These are phyloP conservation scores for Cercophora scortea DNA, from an alignment of 495 filamentous ascomycete species.

Conservation along the genomic window DNA sequence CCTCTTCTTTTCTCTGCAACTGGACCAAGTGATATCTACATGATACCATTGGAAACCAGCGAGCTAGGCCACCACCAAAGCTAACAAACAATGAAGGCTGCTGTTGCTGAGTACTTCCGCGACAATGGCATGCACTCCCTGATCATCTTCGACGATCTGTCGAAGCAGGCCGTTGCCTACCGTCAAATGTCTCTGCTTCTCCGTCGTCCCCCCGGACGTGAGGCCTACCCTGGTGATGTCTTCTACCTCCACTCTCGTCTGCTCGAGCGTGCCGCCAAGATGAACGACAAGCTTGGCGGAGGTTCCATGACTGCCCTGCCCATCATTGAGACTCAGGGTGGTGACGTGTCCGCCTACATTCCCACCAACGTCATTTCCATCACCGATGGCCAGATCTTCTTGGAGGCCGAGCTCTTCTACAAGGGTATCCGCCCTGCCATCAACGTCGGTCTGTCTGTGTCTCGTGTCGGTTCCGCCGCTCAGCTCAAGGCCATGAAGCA, in stretches of 20 bases:
- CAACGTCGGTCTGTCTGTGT: conserved; percentile 99
- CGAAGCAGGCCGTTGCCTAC: conserved; percentile 99
- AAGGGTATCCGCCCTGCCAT: conserved; percentile 99
- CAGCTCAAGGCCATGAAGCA: conserved; percentile 99
- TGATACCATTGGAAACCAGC: no score
- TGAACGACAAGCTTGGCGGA: conserved; percentile 92
- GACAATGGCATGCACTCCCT: conserved; percentile 90
- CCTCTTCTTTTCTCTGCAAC: no score
- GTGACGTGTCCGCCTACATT: conserved; percentile 99
- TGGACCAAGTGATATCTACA: no score
- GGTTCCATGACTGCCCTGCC: conserved; percentile 96
- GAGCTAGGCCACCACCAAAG: no score
- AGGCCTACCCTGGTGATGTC: conserved; percentile 99
- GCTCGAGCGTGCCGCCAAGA: conserved; percentile 98
- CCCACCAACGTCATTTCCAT: conserved; percentile 99
- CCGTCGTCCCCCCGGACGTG: conserved; percentile 98
- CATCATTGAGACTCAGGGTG: conserved; percentile 99
- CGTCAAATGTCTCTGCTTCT: conserved; percentile 99
- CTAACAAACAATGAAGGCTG: conserved; percentile 51
- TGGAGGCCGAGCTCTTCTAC: conserved; percentile 99
- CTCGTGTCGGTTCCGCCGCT: conserved; percentile 98
- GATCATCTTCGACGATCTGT: conserved; percentile 92
- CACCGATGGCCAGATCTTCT: conserved; percentile 99
- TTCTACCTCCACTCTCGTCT: conserved; percentile 99
- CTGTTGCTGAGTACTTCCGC: conserved; percentile 79